Evolutionary conservation across 2,329 filamentous ascomycete species (phyloP).

Genomic region (Hypoxylon sp.): DNA sequence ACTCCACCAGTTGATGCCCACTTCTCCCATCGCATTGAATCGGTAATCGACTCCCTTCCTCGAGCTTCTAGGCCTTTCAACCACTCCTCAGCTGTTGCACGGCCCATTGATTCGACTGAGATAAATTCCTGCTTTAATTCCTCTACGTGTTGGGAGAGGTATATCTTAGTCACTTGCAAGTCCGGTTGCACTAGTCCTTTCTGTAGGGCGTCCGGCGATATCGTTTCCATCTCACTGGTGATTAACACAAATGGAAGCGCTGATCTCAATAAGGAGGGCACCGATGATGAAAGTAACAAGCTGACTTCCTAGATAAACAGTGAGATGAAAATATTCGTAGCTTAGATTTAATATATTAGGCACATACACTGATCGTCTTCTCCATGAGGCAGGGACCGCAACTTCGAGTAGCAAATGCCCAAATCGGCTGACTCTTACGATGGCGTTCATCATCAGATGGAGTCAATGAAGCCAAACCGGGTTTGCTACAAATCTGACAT

Average conservation of each 20-base stretch:
- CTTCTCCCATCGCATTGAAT: constrained; percentile 79
- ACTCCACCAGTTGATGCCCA: constrained; percentile 69
- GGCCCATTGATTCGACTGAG: constrained; percentile 74
- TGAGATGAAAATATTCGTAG: constrained; percentile 39
- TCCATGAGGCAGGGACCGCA: constrained; percentile 76
- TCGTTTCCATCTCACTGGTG: constrained; percentile 70
- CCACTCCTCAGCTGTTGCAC: constrained; percentile 80
- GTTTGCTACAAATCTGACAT: constrained; percentile 77
- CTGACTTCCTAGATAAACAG: constrained; percentile 73
- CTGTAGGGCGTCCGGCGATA: constrained; percentile 69
- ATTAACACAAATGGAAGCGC: constrained; percentile 78
- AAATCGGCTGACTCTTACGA: constrained; percentile 73
- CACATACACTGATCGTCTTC: constrained; percentile 73
- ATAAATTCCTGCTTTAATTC: constrained; percentile 73
- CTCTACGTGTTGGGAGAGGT: constrained; percentile 72
- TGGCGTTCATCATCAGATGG: constrained; percentile 62
- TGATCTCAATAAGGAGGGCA: constrained; percentile 72
- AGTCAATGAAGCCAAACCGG: constrained; percentile 47
- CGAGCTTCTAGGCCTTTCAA: constrained; percentile 77
- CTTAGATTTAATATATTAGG: constrained; percentile 21
- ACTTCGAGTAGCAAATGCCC: constrained; percentile 76
- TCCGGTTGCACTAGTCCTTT: constrained; percentile 61
- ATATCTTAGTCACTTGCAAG: constrained; percentile 73
- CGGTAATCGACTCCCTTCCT: constrained; percentile 71
- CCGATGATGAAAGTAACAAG: constrained; percentile 71